A percentile compares a stretch with the other conserved stretches of the same genome.
phyloP scores from a whole-genome alignment of 352 stramenopile genomes.

The Pythium myriotylum region DNA sequence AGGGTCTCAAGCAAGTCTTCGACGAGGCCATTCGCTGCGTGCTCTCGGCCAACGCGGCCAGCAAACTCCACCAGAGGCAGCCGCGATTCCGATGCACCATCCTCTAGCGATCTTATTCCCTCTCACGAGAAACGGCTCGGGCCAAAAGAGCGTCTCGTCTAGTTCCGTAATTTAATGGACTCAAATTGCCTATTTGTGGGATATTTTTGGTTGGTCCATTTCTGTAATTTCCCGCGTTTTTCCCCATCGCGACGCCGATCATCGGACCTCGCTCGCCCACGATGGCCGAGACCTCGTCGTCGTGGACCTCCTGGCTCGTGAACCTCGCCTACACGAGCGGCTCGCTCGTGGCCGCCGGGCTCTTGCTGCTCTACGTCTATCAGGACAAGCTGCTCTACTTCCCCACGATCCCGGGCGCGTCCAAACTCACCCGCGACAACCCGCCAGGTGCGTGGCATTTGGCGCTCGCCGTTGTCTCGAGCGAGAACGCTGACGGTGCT shows the following conservation, averaged over 20 bases:
- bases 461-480: background rate
- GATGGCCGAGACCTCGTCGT: conserved; percentile 41
- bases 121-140: too few species aligned
- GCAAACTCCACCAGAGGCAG: conserved; percentile 24
- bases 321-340: conserved; percentile 64
- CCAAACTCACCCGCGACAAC: conserved; percentile 85
- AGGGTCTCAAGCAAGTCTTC: conserved; percentile 94
- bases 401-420: conserved; percentile 70
- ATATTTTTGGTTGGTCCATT: background rate
- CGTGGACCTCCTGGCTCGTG: conserved; percentile 61
- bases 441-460: conserved; percentile 43
- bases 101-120: conserved; percentile 45
- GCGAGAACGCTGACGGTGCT: background rate
- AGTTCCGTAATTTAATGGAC: conserved; percentile 38
- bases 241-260: background rate
- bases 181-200: conserved; percentile 11
- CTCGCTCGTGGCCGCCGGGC: conserved; percentile 55
- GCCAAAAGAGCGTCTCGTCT: too few species aligned
- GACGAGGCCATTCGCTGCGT: conserved; percentile 93
- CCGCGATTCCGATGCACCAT: conserved; percentile 57
- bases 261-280: background rate
- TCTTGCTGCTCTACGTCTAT: conserved; percentile 80
- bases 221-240: background rate
- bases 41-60: conserved; percentile 68
- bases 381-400: conserved; percentile 88